Conservation (phyloP, 2,329 filamentous ascomycete species). For the Nothophaeocryptopus gaeumannii region DNA sequence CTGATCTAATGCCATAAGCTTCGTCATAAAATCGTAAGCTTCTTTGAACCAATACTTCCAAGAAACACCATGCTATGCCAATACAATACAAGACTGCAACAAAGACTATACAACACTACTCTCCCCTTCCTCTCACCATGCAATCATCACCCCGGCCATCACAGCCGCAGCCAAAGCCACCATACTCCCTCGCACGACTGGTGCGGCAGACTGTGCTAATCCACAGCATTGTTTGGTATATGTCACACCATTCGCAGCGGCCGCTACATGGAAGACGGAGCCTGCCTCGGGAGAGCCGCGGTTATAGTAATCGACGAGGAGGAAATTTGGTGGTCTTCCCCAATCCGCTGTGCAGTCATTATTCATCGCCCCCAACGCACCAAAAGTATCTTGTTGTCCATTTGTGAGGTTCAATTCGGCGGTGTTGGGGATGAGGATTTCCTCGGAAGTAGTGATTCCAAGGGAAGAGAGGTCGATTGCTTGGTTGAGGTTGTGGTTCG, state of each 20-base stretch:
- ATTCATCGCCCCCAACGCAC: constrained; percentile 64
- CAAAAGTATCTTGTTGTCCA: constrained; percentile 56
- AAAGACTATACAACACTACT: constrained; percentile 5
- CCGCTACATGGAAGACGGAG: constrained; percentile 74
- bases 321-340: constrained; percentile 69
- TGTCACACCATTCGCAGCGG: constrained; percentile 67
- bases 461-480: constrained; percentile 58
- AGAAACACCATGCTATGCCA: constrained; percentile 12
- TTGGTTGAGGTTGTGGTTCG: constrained; percentile 89
- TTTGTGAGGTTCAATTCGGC: constrained; percentile 71
- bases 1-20: too few species aligned
- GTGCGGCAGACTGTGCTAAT: constrained; percentile 3
- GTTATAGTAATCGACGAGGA: constrained; percentile 86
- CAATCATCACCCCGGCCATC: constrained; percentile 6
- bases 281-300: constrained; percentile 60
- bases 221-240: constrained; percentile 63
- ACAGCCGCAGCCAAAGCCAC: constrained; percentile 14
- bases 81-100: not conserved
- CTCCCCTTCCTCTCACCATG: not conserved
- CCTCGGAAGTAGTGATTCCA: constrained; percentile 43
- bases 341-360: constrained; percentile 64
- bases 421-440: constrained; percentile 69
- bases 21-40: not conserved
- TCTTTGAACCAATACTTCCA: not conserved
- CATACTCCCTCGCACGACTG: constrained; percentile 8